Percentiles rank a stretch among this genome's conserved stretches.
phyloP scores from a whole-genome alignment of 176 grass and related monocot genomes.

The Cymbopogon citratus region DNA sequence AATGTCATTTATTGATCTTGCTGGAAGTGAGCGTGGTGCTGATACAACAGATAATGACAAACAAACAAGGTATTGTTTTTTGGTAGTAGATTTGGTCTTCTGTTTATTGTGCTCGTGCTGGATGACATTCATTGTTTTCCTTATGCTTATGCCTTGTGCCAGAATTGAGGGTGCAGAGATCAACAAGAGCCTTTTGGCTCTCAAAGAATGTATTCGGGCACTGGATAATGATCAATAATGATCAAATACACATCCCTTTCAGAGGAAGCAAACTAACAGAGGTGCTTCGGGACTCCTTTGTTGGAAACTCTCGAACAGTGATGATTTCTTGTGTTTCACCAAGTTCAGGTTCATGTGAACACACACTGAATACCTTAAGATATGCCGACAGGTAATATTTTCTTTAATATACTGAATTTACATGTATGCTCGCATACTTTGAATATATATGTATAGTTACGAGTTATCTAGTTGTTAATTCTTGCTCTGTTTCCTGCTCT shows the following conservation, averaged over 20 bases:
- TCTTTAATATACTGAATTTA: not conserved
- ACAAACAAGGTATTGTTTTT: constrained; percentile 45
- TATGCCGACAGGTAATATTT: constrained; percentile 75
- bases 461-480: constrained; percentile 19
- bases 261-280: constrained; percentile 86
- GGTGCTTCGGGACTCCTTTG: constrained; percentile 78
- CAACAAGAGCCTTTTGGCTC: constrained; percentile 79
- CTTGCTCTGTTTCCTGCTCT: not conserved
- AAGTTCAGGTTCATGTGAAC: constrained; percentile 66
- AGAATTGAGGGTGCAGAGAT: constrained; percentile 99
- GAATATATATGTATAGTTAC: not conserved
- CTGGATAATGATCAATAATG: constrained; percentile 86
- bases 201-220: constrained; percentile 82
- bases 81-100: not conserved
- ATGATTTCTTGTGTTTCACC: constrained; percentile 86
- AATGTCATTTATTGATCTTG: constrained; percentile 88
- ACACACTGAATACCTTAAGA: constrained; percentile 90
- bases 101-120: not conserved
- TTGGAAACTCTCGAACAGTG: constrained; percentile 62
- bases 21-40: constrained; percentile 70
- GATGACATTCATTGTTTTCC: not conserved
- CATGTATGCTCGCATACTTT: not conserved
- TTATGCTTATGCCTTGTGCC: not conserved
- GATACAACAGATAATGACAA: constrained; percentile 67
- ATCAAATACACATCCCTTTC: constrained; percentile 85